Evolutionary conservation across 441 rosid genomes (phyloP).

Genomic region (Erodium texanum): DNA sequence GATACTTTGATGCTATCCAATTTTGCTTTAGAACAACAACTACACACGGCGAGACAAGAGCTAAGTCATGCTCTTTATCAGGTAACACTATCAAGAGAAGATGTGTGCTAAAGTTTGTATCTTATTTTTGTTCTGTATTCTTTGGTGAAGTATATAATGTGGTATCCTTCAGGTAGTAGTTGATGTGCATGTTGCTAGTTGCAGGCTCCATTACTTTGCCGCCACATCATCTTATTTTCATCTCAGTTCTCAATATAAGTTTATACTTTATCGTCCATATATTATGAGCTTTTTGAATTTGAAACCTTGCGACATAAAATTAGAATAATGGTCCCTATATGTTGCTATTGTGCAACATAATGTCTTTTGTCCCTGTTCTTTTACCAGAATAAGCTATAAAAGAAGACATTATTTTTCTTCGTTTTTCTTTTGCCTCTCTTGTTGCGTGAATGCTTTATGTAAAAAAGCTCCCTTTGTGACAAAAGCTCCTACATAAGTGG

Average conservation of each 20-base stretch:
- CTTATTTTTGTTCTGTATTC: too few relatives aligned
- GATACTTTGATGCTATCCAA: slow-evolving; percentile 91
- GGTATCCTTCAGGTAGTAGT: neutral
- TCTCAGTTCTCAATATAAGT: neutral
- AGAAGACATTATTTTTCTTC: neutral
- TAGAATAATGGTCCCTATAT: too few relatives aligned
- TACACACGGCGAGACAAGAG: slow-evolving; percentile 96
- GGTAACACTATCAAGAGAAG: slow-evolving; percentile 32
- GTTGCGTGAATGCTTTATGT: neutral
- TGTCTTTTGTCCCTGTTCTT: neutral
- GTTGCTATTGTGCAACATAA: neutral
- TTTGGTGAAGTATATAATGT: too few relatives aligned
- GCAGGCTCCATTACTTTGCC: neutral
- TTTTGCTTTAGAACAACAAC: slow-evolving; percentile 92
- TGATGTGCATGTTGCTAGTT: neutral
- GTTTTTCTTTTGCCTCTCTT: neutral
- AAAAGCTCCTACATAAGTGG: neutral
- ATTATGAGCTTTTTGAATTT: neutral
- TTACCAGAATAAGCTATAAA: neutral
- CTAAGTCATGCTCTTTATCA: slow-evolving; percentile 95
- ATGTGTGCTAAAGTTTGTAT: slow-evolving; percentile 8
- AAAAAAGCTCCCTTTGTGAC: neutral
- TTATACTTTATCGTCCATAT: neutral
- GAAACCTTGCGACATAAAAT: neutral
- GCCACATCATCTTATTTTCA: neutral